phyloP scores from a whole-genome alignment of 331 rosid species.

The Erythrophleum ivorense region DNA sequence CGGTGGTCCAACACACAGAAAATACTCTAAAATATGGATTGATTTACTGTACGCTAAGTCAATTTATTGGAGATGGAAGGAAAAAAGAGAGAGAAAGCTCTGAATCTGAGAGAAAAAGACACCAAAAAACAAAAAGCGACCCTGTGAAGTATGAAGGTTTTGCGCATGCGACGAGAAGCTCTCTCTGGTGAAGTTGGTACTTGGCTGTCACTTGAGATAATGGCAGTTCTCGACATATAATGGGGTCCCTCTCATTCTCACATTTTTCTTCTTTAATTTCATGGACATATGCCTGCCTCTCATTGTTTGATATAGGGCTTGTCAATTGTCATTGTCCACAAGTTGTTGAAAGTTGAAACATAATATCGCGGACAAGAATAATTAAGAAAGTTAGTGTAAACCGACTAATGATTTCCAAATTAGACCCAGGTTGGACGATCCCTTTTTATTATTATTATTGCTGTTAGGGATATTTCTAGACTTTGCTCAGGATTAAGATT shows the following conservation, averaged over 20 bases:
- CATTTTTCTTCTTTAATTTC: slow-evolving; percentile 22
- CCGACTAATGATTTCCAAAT: slow-evolving; percentile 43
- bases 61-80: slow-evolving; percentile 35
- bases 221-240: slow-evolving; percentile 44
- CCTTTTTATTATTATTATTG: background rate
- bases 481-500: too few relatives aligned
- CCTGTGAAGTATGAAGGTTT: background rate
- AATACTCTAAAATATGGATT: background rate
- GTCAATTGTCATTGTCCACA: slow-evolving; percentile 51
- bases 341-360: slow-evolving; percentile 40
- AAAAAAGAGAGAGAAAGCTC: background rate
- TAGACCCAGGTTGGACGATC: slow-evolving; percentile 13
- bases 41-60: slow-evolving; percentile 38
- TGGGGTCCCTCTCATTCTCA: slow-evolving; percentile 65
- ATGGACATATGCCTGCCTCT: slow-evolving; percentile 38
- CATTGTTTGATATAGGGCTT: slow-evolving; percentile 28
- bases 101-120: slow-evolving; percentile 14
- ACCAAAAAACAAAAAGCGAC: background rate
- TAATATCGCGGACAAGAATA: slow-evolving; percentile 31
- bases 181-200: slow-evolving; percentile 16
- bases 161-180: background rate
- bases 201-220: slow-evolving; percentile 39
- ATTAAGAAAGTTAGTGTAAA: slow-evolving; percentile 31
- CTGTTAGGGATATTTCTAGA: too few relatives aligned
- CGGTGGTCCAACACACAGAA: slow-evolving; percentile 11